Evolutionary conservation across 768 basidiomycete genomes (phyloP).

Genomic region (Xerocomellus dryophilus): DNA sequence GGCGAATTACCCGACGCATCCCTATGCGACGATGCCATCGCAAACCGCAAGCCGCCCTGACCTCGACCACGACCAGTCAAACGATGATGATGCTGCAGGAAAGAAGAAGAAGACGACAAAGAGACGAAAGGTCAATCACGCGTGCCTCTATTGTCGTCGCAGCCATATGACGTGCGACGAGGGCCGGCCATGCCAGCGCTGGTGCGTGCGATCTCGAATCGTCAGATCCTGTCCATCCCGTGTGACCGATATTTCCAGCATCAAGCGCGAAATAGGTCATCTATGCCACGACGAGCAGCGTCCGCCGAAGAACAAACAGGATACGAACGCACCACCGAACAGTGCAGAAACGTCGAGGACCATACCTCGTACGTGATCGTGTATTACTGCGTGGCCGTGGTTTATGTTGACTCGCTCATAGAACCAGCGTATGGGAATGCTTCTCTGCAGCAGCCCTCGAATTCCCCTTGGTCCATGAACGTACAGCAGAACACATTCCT

Average conservation of each 20-base stretch:
- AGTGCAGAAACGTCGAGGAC: slow-evolving; percentile 34
- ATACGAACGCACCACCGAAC: slow-evolving; percentile 25
- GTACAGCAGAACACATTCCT: slow-evolving; percentile 51
- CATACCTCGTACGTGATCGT: slow-evolving; percentile 22
- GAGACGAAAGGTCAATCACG: slow-evolving; percentile 86
- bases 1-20: slow-evolving; percentile 30
- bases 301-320: slow-evolving; percentile 47
- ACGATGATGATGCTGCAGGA: slow-evolving; percentile 31
- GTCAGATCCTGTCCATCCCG: neutral
- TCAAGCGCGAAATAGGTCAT: slow-evolving; percentile 95
- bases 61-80: slow-evolving; percentile 29
- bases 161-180: slow-evolving; percentile 94
- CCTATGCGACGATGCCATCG: slow-evolving; percentile 24
- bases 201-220: slow-evolving; percentile 53
- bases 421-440: slow-evolving; percentile 25
- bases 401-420: neutral
- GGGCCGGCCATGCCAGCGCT: slow-evolving; percentile 86
- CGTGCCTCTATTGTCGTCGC: slow-evolving; percentile 88
- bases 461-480: slow-evolving; percentile 54
- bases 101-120: slow-evolving; percentile 51
- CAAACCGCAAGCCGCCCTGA: slow-evolving; percentile 14
- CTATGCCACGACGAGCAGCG: slow-evolving; percentile 87
- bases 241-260: slow-evolving; percentile 45
- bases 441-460: slow-evolving; percentile 27
- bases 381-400: neutral